phyloP scores from a whole-genome alignment of 202 grass and related monocot genomes.

The Elaeis oleifera region DNA sequence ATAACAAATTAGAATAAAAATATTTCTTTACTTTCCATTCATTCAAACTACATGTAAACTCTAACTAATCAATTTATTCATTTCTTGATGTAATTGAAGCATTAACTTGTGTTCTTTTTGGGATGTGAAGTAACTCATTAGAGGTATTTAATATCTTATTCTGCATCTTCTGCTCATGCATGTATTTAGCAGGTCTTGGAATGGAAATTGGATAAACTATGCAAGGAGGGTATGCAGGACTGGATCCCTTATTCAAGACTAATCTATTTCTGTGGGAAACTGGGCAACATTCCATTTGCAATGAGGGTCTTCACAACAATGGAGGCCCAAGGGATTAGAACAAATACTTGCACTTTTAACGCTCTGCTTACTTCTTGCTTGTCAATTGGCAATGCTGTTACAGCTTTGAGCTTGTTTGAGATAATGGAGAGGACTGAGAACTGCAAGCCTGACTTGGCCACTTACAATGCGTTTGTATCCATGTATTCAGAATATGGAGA shows the following conservation, averaged over 20 bases:
- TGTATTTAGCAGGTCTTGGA: slow-evolving; percentile 36
- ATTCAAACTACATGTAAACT: too few species aligned
- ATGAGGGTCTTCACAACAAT: slow-evolving; percentile 30
- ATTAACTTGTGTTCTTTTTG: too few species aligned
- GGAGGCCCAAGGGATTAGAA: slow-evolving; percentile 30
- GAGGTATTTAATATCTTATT: too few species aligned
- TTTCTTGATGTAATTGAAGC: too few species aligned
- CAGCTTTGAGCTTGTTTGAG: slow-evolving; percentile 44
- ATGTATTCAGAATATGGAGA: slow-evolving; percentile 24
- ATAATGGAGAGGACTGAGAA: slow-evolving; percentile 27
- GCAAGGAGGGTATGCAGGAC: slow-evolving; percentile 28
- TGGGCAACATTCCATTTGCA: slow-evolving; percentile 27
- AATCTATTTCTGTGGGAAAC: slow-evolving; percentile 33
- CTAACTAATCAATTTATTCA: too few species aligned
- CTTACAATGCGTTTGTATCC: slow-evolving; percentile 39
- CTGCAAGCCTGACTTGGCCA: slow-evolving; percentile 31
- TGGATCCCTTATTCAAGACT: slow-evolving; percentile 26
- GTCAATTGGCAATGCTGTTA: slow-evolving; percentile 28
- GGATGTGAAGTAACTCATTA: too few species aligned
- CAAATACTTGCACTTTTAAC: slow-evolving; percentile 45
- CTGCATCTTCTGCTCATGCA: background rate
- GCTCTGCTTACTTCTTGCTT: slow-evolving; percentile 33
- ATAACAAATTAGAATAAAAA: too few species aligned
- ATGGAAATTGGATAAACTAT: slow-evolving; percentile 44
- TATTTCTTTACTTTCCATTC: too few species aligned